Conservation (phyloP, 2,329 filamentous ascomycete species). For the Aspergillus ibericus region DNA sequence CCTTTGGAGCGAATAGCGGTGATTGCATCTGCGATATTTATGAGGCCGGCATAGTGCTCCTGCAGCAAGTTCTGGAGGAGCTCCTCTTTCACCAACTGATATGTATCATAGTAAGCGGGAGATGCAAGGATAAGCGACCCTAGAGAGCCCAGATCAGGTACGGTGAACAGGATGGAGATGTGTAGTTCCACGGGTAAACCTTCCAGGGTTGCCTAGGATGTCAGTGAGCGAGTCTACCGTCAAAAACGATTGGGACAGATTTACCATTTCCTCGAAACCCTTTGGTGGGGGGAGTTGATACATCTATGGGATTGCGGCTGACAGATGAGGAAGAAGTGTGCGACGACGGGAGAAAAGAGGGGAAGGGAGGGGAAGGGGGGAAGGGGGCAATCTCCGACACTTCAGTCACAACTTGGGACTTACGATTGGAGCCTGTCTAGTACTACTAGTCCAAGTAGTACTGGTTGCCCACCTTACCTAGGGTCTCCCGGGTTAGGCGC, state of each 20-base stretch:
- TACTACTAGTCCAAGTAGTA: too few species aligned
- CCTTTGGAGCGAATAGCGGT: conserved; percentile 21
- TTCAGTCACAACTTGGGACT: too few species aligned
- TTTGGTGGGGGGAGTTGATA: too few species aligned
- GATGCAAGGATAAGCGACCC: conserved; percentile 20
- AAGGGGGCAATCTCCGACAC: too few species aligned
- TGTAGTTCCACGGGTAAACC: conserved; percentile 19
- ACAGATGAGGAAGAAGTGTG: too few species aligned
- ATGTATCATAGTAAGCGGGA: conserved; percentile 14
- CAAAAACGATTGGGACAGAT: background rate
- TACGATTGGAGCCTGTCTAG: too few species aligned
- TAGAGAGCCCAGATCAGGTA: conserved; percentile 14
- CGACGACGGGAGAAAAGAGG: too few species aligned
- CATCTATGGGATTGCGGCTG: too few species aligned
- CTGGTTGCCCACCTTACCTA: too few species aligned
- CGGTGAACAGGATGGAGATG: conserved; percentile 15
- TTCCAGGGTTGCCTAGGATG: background rate
- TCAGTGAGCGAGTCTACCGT: background rate
- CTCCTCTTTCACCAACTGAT: conserved; percentile 8
- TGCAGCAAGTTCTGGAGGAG: conserved; percentile 3
- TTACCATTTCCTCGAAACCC: background rate
- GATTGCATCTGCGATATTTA: conserved; percentile 20
- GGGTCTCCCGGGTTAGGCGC: too few species aligned
- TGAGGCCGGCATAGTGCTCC: conserved; percentile 8
- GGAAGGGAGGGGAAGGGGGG: too few species aligned